These are phyloP conservation scores for Lichtheimia hyalospora DNA, from an alignment of 371 early-diverging fungal species.

Conservation along the genomic window DNA sequence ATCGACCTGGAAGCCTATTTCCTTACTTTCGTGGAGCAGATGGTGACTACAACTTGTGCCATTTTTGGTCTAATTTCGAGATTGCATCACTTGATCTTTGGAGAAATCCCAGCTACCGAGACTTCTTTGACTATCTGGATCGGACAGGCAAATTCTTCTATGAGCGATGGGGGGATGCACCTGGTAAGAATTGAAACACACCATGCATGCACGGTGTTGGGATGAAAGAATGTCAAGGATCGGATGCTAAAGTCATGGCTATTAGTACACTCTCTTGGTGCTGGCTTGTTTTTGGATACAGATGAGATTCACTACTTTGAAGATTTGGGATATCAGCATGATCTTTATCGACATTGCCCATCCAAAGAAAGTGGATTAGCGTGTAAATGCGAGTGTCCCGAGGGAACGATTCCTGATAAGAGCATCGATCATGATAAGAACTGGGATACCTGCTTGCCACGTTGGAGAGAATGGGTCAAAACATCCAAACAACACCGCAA, in stretches of 20 bases:
- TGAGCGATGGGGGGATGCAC: constrained; percentile 74
- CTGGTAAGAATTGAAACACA: constrained; percentile 29
- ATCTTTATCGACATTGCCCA: constrained; percentile 74
- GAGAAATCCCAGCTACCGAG: constrained; percentile 61
- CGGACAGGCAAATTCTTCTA: constrained; percentile 69
- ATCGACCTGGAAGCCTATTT: constrained; percentile 31
- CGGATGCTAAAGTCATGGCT: too few relatives aligned
- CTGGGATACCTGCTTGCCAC: constrained; percentile 45
- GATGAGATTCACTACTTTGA: constrained; percentile 92
- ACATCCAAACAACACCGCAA: constrained; percentile 15
- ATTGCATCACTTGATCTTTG: constrained; percentile 85
- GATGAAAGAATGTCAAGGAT: too few relatives aligned
- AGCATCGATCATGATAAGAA: constrained; percentile 48
- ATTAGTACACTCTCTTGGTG: constrained; percentile 87
- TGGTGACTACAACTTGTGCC: constrained; percentile 68
- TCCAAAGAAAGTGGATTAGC: constrained; percentile 33
- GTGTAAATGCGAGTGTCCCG: constrained; percentile 48
- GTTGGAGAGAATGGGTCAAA: constrained; percentile 40
- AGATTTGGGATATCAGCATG: constrained; percentile 86
- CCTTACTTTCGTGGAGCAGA: constrained; percentile 47
- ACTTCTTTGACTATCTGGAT: constrained; percentile 64
- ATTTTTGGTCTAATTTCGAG: constrained; percentile 94
- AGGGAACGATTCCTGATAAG: constrained; percentile 28
- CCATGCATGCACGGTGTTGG: neutral
- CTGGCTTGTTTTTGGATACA: constrained; percentile 79